These are phyloP conservation scores for Aristolochia fimbriata DNA, from an alignment of 164 flowering plant species.

Conservation along the genomic window DNA sequence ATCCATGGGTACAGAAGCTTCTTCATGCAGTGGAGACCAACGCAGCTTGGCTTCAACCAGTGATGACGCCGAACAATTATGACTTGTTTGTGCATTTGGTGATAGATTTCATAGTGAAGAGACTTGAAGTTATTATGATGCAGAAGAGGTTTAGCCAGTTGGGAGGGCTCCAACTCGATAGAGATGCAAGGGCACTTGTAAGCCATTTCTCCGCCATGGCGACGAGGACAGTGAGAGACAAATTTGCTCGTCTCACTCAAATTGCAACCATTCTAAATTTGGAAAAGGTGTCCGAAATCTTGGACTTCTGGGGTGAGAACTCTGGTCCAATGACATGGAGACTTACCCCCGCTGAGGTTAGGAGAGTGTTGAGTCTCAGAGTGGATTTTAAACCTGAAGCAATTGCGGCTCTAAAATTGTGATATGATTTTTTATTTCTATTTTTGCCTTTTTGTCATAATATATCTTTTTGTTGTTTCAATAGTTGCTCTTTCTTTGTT, in stretches of 20 bases:
- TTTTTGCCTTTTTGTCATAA: neutral
- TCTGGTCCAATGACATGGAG: slow-evolving; percentile 99
- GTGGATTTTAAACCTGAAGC: slow-evolving; percentile 94
- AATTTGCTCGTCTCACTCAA: slow-evolving; percentile 90
- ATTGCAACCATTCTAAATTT: slow-evolving; percentile 97
- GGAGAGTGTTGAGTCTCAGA: slow-evolving; percentile 77
- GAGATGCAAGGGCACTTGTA: slow-evolving; percentile 74
- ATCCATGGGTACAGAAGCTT: slow-evolving; percentile 96
- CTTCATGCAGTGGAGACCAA: slow-evolving; percentile 82
- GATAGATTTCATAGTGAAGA: slow-evolving; percentile 76
- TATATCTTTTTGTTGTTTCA: neutral
- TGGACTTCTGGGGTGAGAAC: slow-evolving; percentile 99
- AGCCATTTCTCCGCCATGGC: slow-evolving; percentile 92
- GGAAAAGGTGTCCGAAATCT: slow-evolving; percentile 89
- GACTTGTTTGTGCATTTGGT: slow-evolving; percentile 71
- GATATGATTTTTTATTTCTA: neutral
- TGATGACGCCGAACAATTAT: slow-evolving; percentile 77
- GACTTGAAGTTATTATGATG: slow-evolving; percentile 98
- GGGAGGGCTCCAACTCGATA: slow-evolving; percentile 91
- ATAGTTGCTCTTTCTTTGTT: slow-evolving; percentile 1
- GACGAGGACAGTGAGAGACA: slow-evolving; percentile 90
- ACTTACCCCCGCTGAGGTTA: slow-evolving; percentile 94
- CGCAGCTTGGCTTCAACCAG: slow-evolving; percentile 80
- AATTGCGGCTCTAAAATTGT: slow-evolving; percentile 73
- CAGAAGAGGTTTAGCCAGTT: slow-evolving; percentile 91